phyloP scores from a whole-genome alignment of 768 basidiomycete species.

The Suillus subluteus region DNA sequence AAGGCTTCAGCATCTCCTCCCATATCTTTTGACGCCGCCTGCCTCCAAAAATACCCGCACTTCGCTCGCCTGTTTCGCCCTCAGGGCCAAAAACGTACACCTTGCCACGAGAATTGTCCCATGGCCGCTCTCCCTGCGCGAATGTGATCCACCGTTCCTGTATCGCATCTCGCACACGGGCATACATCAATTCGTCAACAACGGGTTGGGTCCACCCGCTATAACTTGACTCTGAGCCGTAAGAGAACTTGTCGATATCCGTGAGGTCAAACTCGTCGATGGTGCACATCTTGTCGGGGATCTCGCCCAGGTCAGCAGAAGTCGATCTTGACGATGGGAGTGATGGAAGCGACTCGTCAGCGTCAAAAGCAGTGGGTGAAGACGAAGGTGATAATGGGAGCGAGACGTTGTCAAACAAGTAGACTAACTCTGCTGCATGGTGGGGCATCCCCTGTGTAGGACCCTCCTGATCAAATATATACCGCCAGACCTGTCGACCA shows the following conservation, averaged over 20 bases:
- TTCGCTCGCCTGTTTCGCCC: slow-evolving; percentile 79
- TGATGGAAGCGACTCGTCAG: slow-evolving; percentile 35
- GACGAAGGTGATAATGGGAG: slow-evolving; percentile 45
- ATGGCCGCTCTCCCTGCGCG: slow-evolving; percentile 73
- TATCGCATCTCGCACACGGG: slow-evolving; percentile 68
- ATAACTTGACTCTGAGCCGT: slow-evolving; percentile 17
- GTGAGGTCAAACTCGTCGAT: slow-evolving; percentile 32
- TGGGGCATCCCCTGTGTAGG: slow-evolving; percentile 66
- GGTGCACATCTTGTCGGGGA: slow-evolving; percentile 22
- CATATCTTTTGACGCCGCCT: slow-evolving; percentile 62
- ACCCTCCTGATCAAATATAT: slow-evolving; percentile 82
- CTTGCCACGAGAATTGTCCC: slow-evolving; percentile 58
- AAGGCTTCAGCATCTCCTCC: slow-evolving; percentile 67
- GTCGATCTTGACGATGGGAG: slow-evolving; percentile 34
- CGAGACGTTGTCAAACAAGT: slow-evolving; percentile 78
- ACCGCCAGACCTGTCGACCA: slow-evolving; percentile 73
- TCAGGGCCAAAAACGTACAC: slow-evolving; percentile 83
- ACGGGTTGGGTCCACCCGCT: slow-evolving; percentile 57
- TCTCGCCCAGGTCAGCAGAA: slow-evolving; percentile 21
- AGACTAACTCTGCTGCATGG: slow-evolving; percentile 73
- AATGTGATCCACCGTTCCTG: slow-evolving; percentile 79
- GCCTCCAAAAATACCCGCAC: slow-evolving; percentile 64
- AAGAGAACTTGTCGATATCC: slow-evolving; percentile 26
- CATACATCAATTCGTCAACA: slow-evolving; percentile 70
- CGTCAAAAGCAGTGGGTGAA: slow-evolving; percentile 37